Conservation (phyloP, 2,329 filamentous ascomycete species). For the Aspergillus novoparasiticus region DNA sequence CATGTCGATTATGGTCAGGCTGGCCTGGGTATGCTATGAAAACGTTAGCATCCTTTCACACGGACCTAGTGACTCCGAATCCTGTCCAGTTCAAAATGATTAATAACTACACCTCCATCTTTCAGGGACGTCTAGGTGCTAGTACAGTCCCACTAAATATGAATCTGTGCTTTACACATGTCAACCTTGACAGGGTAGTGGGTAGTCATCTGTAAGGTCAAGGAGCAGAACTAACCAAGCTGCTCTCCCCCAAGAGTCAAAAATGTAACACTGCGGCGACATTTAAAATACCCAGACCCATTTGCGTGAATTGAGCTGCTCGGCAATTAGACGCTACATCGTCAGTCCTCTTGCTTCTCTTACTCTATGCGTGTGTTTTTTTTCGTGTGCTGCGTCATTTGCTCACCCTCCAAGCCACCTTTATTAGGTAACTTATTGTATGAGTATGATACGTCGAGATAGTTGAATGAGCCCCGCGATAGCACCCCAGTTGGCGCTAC, state of each 20-base stretch:
- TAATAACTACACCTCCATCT: neutral
- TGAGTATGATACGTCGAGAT: neutral
- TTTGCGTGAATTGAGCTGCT: neutral
- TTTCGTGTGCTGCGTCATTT: neutral
- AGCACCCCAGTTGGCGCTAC: neutral
- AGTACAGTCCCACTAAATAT: neutral
- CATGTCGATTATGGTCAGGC: neutral
- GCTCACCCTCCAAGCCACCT: neutral
- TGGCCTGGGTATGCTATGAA: neutral
- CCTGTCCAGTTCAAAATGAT: neutral
- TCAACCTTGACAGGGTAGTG: neutral
- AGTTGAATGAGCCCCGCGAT: no score
- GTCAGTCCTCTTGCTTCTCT: neutral
- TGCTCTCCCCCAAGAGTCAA: neutral
- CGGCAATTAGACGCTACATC: neutral
- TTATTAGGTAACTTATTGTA: neutral
- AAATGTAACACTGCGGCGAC: neutral
- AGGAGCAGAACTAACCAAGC: neutral
- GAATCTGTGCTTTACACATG: neutral
- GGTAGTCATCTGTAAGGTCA: neutral
- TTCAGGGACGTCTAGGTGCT: neutral
- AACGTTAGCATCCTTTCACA: neutral
- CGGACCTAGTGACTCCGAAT: neutral
- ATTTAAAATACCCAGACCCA: neutral
- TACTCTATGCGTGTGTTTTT: neutral